phyloP scores from a whole-genome alignment of 345 rosid genomes.

The Microthlaspi erraticum region DNA sequence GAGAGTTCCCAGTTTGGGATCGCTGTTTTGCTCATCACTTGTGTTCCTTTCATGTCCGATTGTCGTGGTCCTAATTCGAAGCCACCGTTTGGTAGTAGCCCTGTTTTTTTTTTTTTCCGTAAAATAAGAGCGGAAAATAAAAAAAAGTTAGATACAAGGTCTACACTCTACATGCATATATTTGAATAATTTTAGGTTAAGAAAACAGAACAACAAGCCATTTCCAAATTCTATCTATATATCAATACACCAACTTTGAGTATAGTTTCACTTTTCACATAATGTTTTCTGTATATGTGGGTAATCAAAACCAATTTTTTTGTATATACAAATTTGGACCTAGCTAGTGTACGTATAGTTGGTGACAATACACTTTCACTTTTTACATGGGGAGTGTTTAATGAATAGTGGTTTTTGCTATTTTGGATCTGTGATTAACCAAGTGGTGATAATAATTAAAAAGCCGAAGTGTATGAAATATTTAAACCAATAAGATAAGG shows the following conservation, averaged over 20 bases:
- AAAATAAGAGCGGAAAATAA: background rate
- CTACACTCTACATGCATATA: background rate
- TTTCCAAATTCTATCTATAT: background rate
- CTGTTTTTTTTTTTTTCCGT: slow-evolving; percentile 43
- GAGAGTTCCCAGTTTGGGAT: slow-evolving; percentile 79
- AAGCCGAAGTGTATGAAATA: background rate
- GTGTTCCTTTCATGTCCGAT: slow-evolving; percentile 69
- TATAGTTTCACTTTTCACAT: background rate
- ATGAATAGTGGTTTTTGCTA: background rate
- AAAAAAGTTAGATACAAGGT: background rate
- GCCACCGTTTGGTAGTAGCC: slow-evolving; percentile 77
- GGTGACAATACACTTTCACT: slow-evolving; percentile 4
- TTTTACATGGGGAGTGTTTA: slow-evolving; percentile 31
- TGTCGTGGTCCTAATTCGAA: slow-evolving; percentile 69
- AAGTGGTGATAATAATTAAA: background rate
- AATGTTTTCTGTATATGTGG: background rate
- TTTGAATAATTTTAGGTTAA: background rate
- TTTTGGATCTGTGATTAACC: slow-evolving; percentile 12
- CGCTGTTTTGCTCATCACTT: slow-evolving; percentile 51
- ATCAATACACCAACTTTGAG: background rate
- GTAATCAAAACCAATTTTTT: background rate
- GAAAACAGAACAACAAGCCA: background rate
- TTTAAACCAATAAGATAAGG: background rate
- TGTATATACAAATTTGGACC: background rate
- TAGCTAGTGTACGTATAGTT: slow-evolving; percentile 1